Conservation (phyloP, 169 alveolate species). For the Plasmodium vivax region DNA sequence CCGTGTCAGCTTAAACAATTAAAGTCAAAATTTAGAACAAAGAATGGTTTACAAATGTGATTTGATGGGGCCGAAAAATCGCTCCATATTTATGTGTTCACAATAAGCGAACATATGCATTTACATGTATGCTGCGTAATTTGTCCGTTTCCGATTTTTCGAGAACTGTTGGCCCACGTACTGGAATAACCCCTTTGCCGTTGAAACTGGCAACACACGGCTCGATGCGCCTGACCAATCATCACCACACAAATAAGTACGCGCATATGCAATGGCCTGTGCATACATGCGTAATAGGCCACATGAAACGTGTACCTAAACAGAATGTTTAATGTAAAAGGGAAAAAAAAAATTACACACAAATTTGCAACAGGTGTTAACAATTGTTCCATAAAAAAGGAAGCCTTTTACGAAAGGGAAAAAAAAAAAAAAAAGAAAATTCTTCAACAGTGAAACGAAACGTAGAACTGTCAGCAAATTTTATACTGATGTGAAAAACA, state of each 20-base stretch:
- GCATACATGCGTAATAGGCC: background rate
- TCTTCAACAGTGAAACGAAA: background rate
- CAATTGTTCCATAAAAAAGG: background rate
- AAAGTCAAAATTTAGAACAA: background rate
- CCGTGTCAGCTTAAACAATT: background rate
- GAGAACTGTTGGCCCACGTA: background rate
- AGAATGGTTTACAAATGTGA: background rate
- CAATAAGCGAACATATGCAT: background rate
- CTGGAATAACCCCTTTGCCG: background rate
- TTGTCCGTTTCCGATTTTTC: background rate
- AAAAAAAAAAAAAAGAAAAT: background rate
- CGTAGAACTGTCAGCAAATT: background rate
- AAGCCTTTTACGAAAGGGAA: background rate
- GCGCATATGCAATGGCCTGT: background rate
- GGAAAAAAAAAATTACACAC: background rate
- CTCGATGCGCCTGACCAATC: background rate
- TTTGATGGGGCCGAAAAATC: background rate
- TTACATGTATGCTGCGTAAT: background rate
- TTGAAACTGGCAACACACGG: background rate
- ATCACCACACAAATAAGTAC: background rate
- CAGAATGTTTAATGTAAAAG: background rate
- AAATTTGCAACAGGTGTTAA: background rate
- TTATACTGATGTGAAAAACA: background rate
- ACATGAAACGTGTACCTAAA: background rate
- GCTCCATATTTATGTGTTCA: background rate